Conservation (phyloP, 75 land plant genomes). For the Adiantum capillusveneris region DNA sequence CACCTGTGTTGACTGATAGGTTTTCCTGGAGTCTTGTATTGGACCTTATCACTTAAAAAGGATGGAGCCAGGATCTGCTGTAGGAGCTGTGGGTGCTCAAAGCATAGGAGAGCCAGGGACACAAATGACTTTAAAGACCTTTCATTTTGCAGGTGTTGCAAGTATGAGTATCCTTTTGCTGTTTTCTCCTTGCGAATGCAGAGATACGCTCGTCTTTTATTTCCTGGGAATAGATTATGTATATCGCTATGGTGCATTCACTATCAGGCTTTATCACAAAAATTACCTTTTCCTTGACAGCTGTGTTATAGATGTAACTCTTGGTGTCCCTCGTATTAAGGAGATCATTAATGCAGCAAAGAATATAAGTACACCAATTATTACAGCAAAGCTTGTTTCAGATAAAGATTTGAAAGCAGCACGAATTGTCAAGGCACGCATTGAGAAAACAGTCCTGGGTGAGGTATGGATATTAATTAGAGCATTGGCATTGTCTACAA, state of each 20-base stretch:
- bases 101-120: constrained; percentile 99
- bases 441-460: constrained; percentile 78
- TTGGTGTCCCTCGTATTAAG: constrained; percentile 96
- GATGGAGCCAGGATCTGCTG: constrained; percentile 83
- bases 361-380: constrained; percentile 87
- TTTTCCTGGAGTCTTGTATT: constrained; percentile 67
- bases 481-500: background rate
- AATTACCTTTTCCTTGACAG: background rate
- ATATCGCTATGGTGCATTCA: no score
- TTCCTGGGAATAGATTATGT: no score
- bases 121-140: constrained; percentile 96
- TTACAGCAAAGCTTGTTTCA: constrained; percentile 50
- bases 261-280: no score
- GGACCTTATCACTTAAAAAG: constrained; percentile 56
- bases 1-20: no score
- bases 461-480: constrained; percentile 35
- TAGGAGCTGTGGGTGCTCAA: constrained; percentile 97
- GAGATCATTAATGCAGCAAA: constrained; percentile 94
- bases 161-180: constrained; percentile 98
- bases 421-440: constrained; percentile 54
- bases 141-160: constrained; percentile 98
- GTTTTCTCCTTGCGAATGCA: no score
- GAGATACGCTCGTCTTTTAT: no score
- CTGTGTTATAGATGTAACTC: constrained; percentile 61
- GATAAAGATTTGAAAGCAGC: constrained; percentile 47